These are phyloP conservation scores for Schizochytrium sp. DNA, from an alignment of 108 stramenopile species.

Conservation along the genomic window DNA sequence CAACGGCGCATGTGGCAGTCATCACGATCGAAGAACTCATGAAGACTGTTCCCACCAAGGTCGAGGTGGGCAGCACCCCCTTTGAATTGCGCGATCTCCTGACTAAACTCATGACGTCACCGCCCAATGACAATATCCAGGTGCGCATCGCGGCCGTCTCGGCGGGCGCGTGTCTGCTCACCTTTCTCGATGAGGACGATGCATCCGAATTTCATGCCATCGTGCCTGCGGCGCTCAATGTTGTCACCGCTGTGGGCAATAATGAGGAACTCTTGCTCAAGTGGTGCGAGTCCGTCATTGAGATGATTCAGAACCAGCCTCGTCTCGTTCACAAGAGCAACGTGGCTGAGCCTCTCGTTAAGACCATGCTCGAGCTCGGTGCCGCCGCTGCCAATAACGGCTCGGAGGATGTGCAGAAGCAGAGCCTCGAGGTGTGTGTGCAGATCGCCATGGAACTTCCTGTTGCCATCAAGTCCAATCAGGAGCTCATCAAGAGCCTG, in stretches of 20 bases:
- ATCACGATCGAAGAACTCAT: neutral
- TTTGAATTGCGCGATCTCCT: neutral
- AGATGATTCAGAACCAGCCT: neutral
- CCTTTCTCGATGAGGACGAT: neutral
- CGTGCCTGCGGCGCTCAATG: neutral
- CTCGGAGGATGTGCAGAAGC: neutral
- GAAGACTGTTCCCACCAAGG: neutral
- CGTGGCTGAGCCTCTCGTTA: neutral
- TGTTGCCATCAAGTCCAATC: neutral
- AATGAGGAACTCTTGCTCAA: neutral
- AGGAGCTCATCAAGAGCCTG: neutral
- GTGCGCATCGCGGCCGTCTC: neutral
- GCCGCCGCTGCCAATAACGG: neutral
- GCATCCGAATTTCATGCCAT: neutral
- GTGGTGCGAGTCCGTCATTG: constrained; percentile 17
- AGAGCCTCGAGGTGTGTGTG: neutral
- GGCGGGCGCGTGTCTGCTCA: neutral
- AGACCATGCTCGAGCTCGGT: neutral
- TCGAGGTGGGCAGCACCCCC: neutral
- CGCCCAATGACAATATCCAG: neutral
- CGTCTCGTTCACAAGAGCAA: neutral
- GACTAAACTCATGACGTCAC: neutral
- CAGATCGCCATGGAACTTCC: neutral
- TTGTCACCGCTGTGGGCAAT: neutral
- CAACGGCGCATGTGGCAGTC: neutral